A percentile compares a stretch with the other conserved stretches of the same genome.
Conservation (phyloP, 768 basidiomycete genomes). For the Favolaschia claudopus region DNA sequence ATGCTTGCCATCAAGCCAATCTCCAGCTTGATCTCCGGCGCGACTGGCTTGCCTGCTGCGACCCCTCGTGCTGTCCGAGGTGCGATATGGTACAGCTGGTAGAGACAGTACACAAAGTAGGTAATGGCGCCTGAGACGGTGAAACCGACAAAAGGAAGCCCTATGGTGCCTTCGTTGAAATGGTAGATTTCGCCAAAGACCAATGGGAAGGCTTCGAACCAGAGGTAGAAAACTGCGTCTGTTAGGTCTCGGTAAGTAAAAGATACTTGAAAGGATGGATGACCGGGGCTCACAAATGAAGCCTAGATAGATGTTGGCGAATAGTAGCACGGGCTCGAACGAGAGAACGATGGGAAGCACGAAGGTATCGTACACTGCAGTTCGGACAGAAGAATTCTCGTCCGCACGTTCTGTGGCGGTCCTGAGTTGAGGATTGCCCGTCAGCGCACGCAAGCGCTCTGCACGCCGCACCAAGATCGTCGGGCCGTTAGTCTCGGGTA, state of each 20-base stretch:
- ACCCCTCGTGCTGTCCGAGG: constrained; percentile 22
- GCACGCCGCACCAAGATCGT: constrained; percentile 41
- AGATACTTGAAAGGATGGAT: neutral
- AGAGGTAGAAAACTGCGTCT: constrained; percentile 40
- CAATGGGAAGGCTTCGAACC: constrained; percentile 43
- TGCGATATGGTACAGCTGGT: constrained; percentile 28
- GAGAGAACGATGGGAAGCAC: constrained; percentile 38
- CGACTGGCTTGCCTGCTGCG: constrained; percentile 5
- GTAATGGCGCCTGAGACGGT: constrained; percentile 25
- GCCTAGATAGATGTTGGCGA: constrained; percentile 38
- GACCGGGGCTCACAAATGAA: constrained; percentile 30
- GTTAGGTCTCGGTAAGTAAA: neutral
- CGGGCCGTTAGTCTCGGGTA: constrained; percentile 39
- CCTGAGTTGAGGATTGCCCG: constrained; percentile 33
- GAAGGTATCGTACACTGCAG: constrained; percentile 32
- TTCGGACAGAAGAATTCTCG: constrained; percentile 19
- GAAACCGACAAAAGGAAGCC: constrained; percentile 40
- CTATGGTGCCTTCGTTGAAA: constrained; percentile 39
- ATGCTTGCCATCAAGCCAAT: constrained; percentile 40
- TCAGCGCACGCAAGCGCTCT: constrained; percentile 35
- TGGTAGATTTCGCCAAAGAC: constrained; percentile 42
- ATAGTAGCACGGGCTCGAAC: constrained; percentile 39
- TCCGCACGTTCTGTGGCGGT: constrained; percentile 34
- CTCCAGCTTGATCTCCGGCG: constrained; percentile 40
- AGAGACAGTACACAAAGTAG: constrained; percentile 22